Conservation (phyloP, 75 land plant genomes). For the Picea sitchensis region DNA sequence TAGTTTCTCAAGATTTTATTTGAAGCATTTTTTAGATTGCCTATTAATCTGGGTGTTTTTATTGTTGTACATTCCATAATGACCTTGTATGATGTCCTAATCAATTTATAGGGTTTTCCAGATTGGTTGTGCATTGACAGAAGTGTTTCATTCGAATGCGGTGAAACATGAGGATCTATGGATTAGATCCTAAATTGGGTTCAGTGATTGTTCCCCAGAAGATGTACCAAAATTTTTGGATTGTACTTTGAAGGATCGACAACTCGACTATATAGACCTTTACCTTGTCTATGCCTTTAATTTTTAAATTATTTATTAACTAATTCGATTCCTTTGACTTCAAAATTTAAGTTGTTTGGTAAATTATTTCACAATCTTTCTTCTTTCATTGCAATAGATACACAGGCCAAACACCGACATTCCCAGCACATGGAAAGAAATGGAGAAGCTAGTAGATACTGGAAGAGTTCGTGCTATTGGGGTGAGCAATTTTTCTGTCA, state of each 20-base stretch:
- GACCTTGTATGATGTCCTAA: too few species aligned
- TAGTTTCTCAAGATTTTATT: too few species aligned
- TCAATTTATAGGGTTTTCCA: background rate
- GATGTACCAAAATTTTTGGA: conserved; percentile 23
- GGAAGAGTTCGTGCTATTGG: conserved; percentile 34
- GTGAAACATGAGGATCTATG: conserved; percentile 23
- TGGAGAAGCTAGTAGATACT: conserved; percentile 28
- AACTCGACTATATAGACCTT: conserved; percentile 40
- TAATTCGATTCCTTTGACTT: background rate
- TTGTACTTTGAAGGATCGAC: conserved; percentile 24
- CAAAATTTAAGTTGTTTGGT: background rate
- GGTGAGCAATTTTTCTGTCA: conserved; percentile 37
- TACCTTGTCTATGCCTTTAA: conserved; percentile 26
- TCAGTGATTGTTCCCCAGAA: conserved; percentile 5
- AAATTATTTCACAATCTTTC: background rate
- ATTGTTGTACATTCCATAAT: background rate
- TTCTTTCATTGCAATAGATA: conserved; percentile 4
- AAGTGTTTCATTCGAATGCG: conserved; percentile 14
- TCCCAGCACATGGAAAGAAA: conserved; percentile 32
- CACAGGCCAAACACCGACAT: conserved; percentile 15
- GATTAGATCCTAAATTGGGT: conserved; percentile 33
- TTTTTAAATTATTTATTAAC: background rate
- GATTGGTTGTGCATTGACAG: conserved; percentile 24
- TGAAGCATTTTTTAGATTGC: background rate
- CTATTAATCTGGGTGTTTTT: background rate